Percentiles rank a stretch among this genome's conserved stretches.
Conservation (phyloP, 441 rosid genomes). For the Dalechampia spathulata region DNA sequence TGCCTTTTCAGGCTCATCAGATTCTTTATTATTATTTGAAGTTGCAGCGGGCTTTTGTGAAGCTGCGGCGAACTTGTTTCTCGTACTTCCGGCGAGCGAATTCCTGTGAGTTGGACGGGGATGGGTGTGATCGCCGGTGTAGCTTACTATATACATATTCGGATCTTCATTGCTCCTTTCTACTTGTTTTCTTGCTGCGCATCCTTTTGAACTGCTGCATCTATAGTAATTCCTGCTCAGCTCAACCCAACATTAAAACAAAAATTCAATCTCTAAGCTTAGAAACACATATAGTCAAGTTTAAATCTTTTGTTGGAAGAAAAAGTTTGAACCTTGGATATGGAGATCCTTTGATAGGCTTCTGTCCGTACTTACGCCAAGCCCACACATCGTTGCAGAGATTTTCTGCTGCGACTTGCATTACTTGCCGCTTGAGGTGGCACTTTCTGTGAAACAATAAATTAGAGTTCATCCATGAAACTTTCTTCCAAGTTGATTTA, state of each 20-base stretch:
- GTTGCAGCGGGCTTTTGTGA: slow-evolving; percentile 19
- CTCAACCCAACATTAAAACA: too few relatives aligned
- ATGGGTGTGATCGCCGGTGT: slow-evolving; percentile 79
- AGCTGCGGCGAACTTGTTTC: slow-evolving; percentile 39
- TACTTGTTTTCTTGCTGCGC: slow-evolving; percentile 80
- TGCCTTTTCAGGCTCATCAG: slow-evolving; percentile 13
- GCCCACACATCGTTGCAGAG: slow-evolving; percentile 82
- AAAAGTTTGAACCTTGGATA: slow-evolving; percentile 57
- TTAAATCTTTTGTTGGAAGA: too few relatives aligned
- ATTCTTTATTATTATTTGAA: slow-evolving; percentile 17
- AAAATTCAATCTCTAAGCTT: too few relatives aligned
- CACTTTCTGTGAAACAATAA: slow-evolving; percentile 38
- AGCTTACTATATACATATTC: slow-evolving; percentile 48
- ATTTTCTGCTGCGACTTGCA: slow-evolving; percentile 68
- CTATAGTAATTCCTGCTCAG: slow-evolving; percentile 73
- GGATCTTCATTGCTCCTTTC: slow-evolving; percentile 65
- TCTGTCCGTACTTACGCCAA: slow-evolving; percentile 97
- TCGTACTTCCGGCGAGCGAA: slow-evolving; percentile 81
- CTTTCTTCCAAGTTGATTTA: too few relatives aligned
- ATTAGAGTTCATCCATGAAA: too few relatives aligned
- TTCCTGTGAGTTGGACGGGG: slow-evolving; percentile 80
- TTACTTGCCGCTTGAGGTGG: slow-evolving; percentile 54
- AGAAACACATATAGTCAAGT: too few relatives aligned
- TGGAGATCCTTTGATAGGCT: slow-evolving; percentile 95
- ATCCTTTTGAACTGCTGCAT: slow-evolving; percentile 86